Percentiles rank a stretch among this genome's conserved stretches.
Conservation (phyloP, 1,139 yeast genomes). For the Candida tunisiensis region DNA sequence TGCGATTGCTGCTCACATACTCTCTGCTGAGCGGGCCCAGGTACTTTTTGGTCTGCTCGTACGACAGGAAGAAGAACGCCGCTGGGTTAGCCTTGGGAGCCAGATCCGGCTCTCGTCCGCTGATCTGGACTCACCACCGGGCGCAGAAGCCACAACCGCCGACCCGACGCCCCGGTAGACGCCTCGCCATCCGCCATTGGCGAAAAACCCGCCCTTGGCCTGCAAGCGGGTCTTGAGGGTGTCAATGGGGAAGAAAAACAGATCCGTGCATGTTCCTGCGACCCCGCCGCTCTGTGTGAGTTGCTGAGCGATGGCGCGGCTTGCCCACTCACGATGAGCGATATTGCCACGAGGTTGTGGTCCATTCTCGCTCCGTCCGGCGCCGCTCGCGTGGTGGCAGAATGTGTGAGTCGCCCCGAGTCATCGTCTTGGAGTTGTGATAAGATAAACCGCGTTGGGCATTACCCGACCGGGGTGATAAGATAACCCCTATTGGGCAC, state of each 20-base stretch:
- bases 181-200: slow-evolving; percentile 85
- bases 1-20: slow-evolving; percentile 13
- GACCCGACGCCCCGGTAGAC: slow-evolving; percentile 87
- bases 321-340: no score
- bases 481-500: no score
- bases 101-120: background rate
- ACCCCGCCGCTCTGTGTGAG: slow-evolving; percentile 59
- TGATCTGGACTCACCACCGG: slow-evolving; percentile 23
- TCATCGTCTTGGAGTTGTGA: no score
- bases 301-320: no score
- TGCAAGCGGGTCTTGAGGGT: slow-evolving; percentile 87
- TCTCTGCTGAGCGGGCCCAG: slow-evolving; percentile 28
- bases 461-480: no score
- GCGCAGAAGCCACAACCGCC: slow-evolving; percentile 90
- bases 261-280: slow-evolving; percentile 91
- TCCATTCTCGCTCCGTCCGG: no score
- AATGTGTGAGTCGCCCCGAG: no score
- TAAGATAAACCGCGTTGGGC: no score
- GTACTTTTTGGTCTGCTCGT: slow-evolving; percentile 52
- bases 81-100: slow-evolving; percentile 24
- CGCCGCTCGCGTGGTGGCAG: no score
- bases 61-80: slow-evolving; percentile 74
- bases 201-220: slow-evolving; percentile 87
- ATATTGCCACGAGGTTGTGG: no score
- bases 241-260: slow-evolving; percentile 91